Percentiles rank a stretch among this genome's conserved stretches.
Conservation (phyloP, 1,284 basidiomycete species). For the Chiua sp. region DNA sequence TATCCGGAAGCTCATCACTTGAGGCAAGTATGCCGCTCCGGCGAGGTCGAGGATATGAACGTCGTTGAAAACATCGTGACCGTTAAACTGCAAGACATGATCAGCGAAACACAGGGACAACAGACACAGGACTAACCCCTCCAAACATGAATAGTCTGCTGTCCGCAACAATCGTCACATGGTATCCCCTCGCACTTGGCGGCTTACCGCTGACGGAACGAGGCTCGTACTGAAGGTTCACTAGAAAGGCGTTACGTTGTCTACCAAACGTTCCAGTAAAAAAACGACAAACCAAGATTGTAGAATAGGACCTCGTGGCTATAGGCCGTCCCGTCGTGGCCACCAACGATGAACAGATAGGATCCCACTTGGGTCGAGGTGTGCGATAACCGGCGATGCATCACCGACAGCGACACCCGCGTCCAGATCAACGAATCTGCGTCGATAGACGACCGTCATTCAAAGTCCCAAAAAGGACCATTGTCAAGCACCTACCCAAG, state of each 20-base stretch:
- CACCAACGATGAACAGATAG: constrained; percentile 89
- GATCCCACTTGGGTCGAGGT: constrained; percentile 93
- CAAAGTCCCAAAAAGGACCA: neutral
- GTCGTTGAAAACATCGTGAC: constrained; percentile 82
- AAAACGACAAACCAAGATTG: constrained; percentile 71
- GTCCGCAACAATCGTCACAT: constrained; percentile 82
- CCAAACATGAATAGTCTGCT: constrained; percentile 87
- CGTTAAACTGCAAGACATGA: constrained; percentile 60
- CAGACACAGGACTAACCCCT: constrained; percentile 48
- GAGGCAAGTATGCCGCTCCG: constrained; percentile 89
- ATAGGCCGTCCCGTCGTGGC: constrained; percentile 85
- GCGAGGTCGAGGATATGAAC: constrained; percentile 86
- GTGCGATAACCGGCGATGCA: constrained; percentile 82
- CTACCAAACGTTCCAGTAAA: neutral
- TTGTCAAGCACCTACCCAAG: constrained; percentile 59
- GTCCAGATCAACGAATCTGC: constrained; percentile 78
- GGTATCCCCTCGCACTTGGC: constrained; percentile 82
- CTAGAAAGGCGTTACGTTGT: constrained; percentile 40
- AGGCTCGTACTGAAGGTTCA: constrained; percentile 69
- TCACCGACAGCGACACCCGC: constrained; percentile 56
- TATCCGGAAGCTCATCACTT: constrained; percentile 78
- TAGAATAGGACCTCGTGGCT: constrained; percentile 82
- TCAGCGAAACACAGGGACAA: neutral
- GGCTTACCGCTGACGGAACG: constrained; percentile 69
- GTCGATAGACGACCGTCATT: constrained; percentile 1